Conservation (phyloP, 257 asterid species). For the Rehmannia glutinosa region DNA sequence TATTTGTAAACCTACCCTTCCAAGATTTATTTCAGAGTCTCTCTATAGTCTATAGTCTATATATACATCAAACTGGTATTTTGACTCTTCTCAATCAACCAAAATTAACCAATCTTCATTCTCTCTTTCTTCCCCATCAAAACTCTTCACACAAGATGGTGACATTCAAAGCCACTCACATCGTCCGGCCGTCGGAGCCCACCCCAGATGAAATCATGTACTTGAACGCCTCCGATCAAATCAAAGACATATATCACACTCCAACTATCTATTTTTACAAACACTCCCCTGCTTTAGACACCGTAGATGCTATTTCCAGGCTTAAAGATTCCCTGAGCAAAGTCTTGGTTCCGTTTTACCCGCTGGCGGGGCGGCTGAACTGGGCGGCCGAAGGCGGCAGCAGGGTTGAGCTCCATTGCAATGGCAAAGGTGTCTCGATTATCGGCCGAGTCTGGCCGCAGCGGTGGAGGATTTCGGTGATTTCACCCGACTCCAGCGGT, state of each 20-base stretch:
- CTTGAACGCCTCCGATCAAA: slow-evolving; percentile 47
- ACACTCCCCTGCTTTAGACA: slow-evolving; percentile 16
- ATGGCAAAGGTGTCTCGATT: slow-evolving; percentile 44
- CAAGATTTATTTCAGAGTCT: not conserved
- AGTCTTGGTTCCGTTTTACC: slow-evolving; percentile 47
- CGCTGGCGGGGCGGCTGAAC: slow-evolving; percentile 53
- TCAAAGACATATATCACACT: slow-evolving; percentile 42
- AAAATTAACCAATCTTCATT: not conserved
- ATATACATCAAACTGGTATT: not conserved
- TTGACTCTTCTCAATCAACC: not conserved
- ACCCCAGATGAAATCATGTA: slow-evolving; percentile 43
- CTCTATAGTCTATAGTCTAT: no score
- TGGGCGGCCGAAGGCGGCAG: slow-evolving; percentile 44
- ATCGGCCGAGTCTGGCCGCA: slow-evolving; percentile 51
- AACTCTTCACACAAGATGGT: slow-evolving; percentile 17
- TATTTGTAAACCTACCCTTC: slow-evolving; percentile 24
- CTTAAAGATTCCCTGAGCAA: slow-evolving; percentile 43
- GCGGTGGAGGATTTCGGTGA: slow-evolving; percentile 52
- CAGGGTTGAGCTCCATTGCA: slow-evolving; percentile 62
- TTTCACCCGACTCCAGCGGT: slow-evolving; percentile 47
- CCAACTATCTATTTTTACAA: slow-evolving; percentile 54
- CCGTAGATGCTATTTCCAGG: not conserved
- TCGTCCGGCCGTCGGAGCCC: slow-evolving; percentile 50
- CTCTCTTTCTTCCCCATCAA: not conserved
- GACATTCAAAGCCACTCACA: slow-evolving; percentile 35